phyloP scores from a whole-genome alignment of 1,139 yeast species.

The Meyerozyma guilliermondii region DNA sequence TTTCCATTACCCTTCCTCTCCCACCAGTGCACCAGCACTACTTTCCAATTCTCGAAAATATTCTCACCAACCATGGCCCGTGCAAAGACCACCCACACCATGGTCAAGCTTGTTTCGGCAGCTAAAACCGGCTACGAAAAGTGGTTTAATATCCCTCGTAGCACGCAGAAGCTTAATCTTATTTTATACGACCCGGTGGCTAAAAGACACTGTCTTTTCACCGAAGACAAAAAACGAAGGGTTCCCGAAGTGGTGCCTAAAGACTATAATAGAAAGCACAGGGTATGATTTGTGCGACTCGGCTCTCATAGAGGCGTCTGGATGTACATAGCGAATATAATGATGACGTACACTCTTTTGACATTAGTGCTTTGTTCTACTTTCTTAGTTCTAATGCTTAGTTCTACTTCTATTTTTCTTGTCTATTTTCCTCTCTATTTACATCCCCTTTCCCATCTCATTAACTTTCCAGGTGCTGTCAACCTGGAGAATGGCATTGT shows the following conservation, averaged over 20 bases:
- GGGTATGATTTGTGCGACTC: slow-evolving; percentile 8
- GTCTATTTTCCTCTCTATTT: slow-evolving; percentile 1
- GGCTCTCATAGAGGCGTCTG: background rate
- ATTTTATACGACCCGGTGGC: slow-evolving; percentile 83
- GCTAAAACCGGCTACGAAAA: slow-evolving; percentile 86
- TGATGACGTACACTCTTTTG: too few species aligned
- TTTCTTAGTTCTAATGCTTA: too few species aligned
- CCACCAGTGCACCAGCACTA: background rate
- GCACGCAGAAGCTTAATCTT: slow-evolving; percentile 72
- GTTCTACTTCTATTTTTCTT: background rate
- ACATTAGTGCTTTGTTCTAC: too few species aligned
- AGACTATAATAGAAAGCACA: slow-evolving; percentile 49
- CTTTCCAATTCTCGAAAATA: background rate
- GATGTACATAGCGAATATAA: background rate
- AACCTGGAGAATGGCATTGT: slow-evolving; percentile 29
- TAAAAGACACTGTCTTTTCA: slow-evolving; percentile 75
- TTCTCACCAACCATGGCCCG: slow-evolving; percentile 29
- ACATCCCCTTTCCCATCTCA: slow-evolving; percentile 10
- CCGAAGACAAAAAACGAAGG: slow-evolving; percentile 80
- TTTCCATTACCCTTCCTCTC: too few species aligned
- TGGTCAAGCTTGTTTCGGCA: slow-evolving; percentile 35
- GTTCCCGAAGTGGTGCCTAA: slow-evolving; percentile 60
- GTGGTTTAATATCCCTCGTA: slow-evolving; percentile 77
- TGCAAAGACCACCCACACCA: slow-evolving; percentile 40
- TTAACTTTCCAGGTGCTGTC: slow-evolving; percentile 29